Conservation (phyloP, 2,329 filamentous ascomycete species). For the Orbilia oligospora region DNA sequence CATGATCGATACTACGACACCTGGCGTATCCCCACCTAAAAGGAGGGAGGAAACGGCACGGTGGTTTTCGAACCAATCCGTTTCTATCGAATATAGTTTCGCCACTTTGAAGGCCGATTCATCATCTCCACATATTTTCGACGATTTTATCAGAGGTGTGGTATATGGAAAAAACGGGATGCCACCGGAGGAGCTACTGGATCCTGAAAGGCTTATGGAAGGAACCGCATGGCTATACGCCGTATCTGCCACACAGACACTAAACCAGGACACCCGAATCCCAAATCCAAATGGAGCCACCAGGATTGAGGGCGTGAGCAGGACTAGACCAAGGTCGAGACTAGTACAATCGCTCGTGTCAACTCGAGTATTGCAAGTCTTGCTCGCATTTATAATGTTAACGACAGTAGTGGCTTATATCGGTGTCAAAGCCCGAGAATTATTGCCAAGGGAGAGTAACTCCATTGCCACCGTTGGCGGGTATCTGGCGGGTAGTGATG, state of each 20-base stretch:
- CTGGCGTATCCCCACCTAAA: slow-evolving; percentile 2
- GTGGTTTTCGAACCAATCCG: slow-evolving; percentile 45
- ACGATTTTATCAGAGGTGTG: slow-evolving; percentile 42
- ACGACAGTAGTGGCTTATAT: slow-evolving; percentile 63
- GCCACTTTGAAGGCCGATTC: slow-evolving; percentile 22
- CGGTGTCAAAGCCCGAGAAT: slow-evolving; percentile 61
- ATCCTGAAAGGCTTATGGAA: slow-evolving; percentile 34
- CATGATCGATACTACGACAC: slow-evolving; percentile 14
- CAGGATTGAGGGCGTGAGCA: slow-evolving; percentile 38
- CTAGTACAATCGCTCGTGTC: slow-evolving; percentile 64
- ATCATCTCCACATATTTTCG: slow-evolving; percentile 22
- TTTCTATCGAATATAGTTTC: slow-evolving; percentile 36
- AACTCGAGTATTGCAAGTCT: slow-evolving; percentile 65
- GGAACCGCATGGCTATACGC: slow-evolving; percentile 62
- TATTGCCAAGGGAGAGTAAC: slow-evolving; percentile 65
- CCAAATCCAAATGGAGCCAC: slow-evolving; percentile 16
- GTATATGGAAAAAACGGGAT: slow-evolving; percentile 45
- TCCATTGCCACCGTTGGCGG: slow-evolving; percentile 65
- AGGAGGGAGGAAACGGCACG: slow-evolving; percentile 32
- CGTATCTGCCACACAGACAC: slow-evolving; percentile 64
- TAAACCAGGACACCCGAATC: slow-evolving; percentile 61
- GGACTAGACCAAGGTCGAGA: slow-evolving; percentile 33
- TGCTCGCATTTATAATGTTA: slow-evolving; percentile 65
- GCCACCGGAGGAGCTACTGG: slow-evolving; percentile 24
- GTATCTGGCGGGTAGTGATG: slow-evolving; percentile 64